Percentiles rank a stretch among this genome's conserved stretches.
Conservation (phyloP, 306 rosid genomes). For the Pachyrhizus erosus region DNA sequence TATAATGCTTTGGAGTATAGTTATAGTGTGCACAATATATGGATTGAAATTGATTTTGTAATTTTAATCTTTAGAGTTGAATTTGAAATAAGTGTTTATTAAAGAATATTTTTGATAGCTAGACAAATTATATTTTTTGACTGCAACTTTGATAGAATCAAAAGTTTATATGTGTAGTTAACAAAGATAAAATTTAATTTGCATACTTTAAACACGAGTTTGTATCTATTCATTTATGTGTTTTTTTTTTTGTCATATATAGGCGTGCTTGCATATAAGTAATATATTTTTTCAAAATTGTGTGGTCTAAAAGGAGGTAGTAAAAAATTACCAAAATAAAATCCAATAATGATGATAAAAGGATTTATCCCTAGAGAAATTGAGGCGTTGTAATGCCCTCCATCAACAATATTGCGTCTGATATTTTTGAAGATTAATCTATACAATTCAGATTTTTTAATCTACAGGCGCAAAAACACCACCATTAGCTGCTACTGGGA, state of each 20-base stretch:
- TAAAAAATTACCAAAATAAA: background rate
- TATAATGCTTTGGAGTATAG: too few species aligned
- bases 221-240: background rate
- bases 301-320: background rate
- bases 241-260: too few species aligned
- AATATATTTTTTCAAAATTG: too few species aligned
- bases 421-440: conserved; percentile 28
- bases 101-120: background rate
- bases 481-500: background rate
- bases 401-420: background rate
- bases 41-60: too few species aligned
- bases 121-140: background rate
- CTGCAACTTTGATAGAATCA: background rate
- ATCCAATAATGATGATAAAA: background rate
- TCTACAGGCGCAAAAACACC: background rate
- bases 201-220: background rate
- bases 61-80: too few species aligned
- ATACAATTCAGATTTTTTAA: background rate
- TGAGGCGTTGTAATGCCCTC: background rate
- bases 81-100: background rate
- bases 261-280: too few species aligned
- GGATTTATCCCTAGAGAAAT: background rate
- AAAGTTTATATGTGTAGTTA: background rate
- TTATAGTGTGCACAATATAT: too few species aligned
- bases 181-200: too few species aligned